Percentiles rank a stretch among this genome's conserved stretches.
Evolutionary conservation across 1,284 basidiomycete species (phyloP).

Genomic region (Grifola frondosa): DNA sequence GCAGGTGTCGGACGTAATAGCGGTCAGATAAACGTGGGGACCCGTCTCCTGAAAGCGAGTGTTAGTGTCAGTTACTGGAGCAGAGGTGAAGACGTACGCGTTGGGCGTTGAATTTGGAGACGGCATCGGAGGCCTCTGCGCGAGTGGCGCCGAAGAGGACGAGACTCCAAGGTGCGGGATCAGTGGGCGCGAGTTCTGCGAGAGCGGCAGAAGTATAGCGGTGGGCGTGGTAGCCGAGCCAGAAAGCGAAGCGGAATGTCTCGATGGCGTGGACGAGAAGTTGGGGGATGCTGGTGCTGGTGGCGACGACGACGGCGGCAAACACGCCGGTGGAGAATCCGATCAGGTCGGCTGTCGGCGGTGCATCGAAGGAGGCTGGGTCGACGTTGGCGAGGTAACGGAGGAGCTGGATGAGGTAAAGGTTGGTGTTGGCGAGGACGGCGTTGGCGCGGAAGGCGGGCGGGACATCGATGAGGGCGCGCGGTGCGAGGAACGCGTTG

Average conservation of each 20-base stretch:
- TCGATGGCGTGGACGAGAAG: slow-evolving; percentile 51
- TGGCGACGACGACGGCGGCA: slow-evolving; percentile 52
- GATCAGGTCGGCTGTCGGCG: slow-evolving; percentile 44
- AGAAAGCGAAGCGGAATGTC: slow-evolving; percentile 53
- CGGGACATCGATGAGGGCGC: slow-evolving; percentile 39
- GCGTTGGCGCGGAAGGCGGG: slow-evolving; percentile 42
- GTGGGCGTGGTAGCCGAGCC: slow-evolving; percentile 58
- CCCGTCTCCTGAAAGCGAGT: slow-evolving; percentile 12
- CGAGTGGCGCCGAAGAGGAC: slow-evolving; percentile 45
- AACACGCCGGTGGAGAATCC: slow-evolving; percentile 66
- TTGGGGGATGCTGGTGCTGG: slow-evolving; percentile 40
- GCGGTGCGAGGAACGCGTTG: slow-evolving; percentile 40
- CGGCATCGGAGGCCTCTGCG: slow-evolving; percentile 35
- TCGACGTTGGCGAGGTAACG: slow-evolving; percentile 42
- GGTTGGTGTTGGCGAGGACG: slow-evolving; percentile 46
- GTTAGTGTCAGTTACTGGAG: slow-evolving; percentile 15
- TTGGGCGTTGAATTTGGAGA: slow-evolving; percentile 33
- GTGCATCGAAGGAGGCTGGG: not conserved
- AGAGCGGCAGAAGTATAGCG: slow-evolving; percentile 29
- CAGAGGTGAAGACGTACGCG: slow-evolving; percentile 31
- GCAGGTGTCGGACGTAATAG: slow-evolving; percentile 45
- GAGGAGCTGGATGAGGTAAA: slow-evolving; percentile 54
- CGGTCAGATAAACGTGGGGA: slow-evolving; percentile 46
- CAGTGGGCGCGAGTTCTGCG: slow-evolving; percentile 17
- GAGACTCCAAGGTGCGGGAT: slow-evolving; percentile 49